These are phyloP conservation scores for Aspergillus bridgeri DNA, from an alignment of 495 filamentous ascomycete species.

Conservation along the genomic window DNA sequence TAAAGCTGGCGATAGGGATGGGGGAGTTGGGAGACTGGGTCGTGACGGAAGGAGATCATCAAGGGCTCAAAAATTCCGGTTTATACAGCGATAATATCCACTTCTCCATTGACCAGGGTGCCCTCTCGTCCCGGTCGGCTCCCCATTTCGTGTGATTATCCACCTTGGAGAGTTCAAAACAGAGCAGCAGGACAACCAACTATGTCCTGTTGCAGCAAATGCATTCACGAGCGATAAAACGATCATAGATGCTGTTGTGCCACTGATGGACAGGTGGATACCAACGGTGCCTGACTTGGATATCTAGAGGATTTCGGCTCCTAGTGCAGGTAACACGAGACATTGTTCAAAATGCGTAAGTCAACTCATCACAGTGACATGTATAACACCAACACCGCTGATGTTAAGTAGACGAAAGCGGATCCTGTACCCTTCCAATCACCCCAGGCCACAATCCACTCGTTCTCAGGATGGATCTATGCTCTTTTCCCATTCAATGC, in stretches of 20 bases:
- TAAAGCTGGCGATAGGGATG: neutral
- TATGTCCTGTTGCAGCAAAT: neutral
- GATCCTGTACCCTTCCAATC: conserved; percentile 17
- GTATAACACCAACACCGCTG: neutral
- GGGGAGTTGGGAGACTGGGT: neutral
- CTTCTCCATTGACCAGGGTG: neutral
- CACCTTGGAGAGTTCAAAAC: no score
- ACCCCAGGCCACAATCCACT: conserved; percentile 17
- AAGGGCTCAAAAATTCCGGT: neutral
- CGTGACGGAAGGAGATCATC: neutral
- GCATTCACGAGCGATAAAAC: neutral
- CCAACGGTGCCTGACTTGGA: neutral
- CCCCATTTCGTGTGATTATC: no score
- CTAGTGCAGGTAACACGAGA: conserved; percentile 1
- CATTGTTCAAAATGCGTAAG: conserved; percentile 9
- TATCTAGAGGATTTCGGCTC: neutral
- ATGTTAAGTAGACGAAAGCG: conserved; percentile 12
- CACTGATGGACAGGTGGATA: neutral
- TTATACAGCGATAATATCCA: neutral
- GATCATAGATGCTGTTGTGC: neutral
- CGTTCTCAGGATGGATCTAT: conserved; percentile 10
- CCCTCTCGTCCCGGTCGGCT: neutral
- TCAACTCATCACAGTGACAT: neutral
- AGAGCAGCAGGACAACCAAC: neutral
- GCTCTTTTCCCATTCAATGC: conserved; percentile 17